Percentiles rank a stretch among this genome's conserved stretches.
Conservation (phyloP, 768 basidiomycete genomes). For the Macrolepiota albuminosa region DNA sequence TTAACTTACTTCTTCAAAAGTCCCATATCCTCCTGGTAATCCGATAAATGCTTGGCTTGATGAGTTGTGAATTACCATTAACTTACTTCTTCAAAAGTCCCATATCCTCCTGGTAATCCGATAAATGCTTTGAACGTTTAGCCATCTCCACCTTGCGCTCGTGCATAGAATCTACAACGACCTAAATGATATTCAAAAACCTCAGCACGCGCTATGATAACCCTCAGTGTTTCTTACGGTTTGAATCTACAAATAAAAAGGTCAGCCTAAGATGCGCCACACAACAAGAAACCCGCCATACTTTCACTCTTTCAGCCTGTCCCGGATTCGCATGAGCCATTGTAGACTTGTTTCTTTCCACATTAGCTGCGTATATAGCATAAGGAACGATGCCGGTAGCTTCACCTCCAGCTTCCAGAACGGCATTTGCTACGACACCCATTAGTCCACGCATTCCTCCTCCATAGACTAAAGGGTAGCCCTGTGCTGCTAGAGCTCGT, state of each 20-base stretch:
- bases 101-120: slow-evolving; percentile 89
- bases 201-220: neutral
- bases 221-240: slow-evolving; percentile 4
- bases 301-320: slow-evolving; percentile 23
- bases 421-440: slow-evolving; percentile 72
- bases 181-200: slow-evolving; percentile 27
- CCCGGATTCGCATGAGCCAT: slow-evolving; percentile 18
- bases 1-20: slow-evolving; percentile 80
- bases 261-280: neutral
- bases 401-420: slow-evolving; percentile 59
- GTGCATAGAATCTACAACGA: slow-evolving; percentile 80
- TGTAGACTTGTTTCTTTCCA: slow-evolving; percentile 49
- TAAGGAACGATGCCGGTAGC: slow-evolving; percentile 77
- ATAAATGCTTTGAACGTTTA: slow-evolving; percentile 74
- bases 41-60: slow-evolving; percentile 53
- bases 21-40: slow-evolving; percentile 92
- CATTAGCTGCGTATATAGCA: slow-evolving; percentile 66
- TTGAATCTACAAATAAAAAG: slow-evolving; percentile 4
- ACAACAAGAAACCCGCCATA: slow-evolving; percentile 8
- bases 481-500: slow-evolving; percentile 55
- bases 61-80: neutral
- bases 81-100: slow-evolving; percentile 88
- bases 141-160: slow-evolving; percentile 94
- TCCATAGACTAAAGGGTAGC: slow-evolving; percentile 77
- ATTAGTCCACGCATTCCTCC: slow-evolving; percentile 83